Percentiles rank a stretch among this genome's conserved stretches.
Conservation (phyloP, 139 green algal species). For the Tetradesmus obliquus region DNA sequence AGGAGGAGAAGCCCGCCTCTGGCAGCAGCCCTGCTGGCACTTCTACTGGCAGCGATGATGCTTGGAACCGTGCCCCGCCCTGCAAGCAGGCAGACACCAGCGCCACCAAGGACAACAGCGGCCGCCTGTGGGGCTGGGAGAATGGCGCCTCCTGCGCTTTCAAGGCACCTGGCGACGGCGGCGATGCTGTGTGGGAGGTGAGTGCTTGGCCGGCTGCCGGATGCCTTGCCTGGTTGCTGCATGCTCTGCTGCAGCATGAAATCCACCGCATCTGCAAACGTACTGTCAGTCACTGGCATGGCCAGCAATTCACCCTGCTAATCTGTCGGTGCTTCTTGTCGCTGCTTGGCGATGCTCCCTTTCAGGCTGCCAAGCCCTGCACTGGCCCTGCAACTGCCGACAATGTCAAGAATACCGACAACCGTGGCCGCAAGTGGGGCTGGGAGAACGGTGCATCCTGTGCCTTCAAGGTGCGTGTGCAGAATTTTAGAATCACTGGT, state of each 20-base stretch:
- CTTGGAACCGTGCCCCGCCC: background rate
- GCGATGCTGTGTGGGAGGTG: background rate
- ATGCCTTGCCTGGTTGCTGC: too few relatives aligned
- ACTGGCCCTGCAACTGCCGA: background rate
- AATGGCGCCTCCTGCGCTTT: conserved; percentile 21
- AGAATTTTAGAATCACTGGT: too few relatives aligned
- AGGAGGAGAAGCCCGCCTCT: background rate
- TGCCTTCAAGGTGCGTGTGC: conserved; percentile 1
- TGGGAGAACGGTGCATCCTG: conserved; percentile 10
- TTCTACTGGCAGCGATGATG: background rate
- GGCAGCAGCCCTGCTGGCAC: too few relatives aligned
- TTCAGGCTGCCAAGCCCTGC: background rate
- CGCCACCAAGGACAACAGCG: background rate
- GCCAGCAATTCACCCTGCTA: background rate
- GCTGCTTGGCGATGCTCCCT: background rate
- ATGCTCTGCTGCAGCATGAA: too few relatives aligned
- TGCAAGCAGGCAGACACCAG: background rate
- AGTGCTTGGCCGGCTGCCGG: background rate
- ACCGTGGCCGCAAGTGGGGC: conserved; percentile 25
- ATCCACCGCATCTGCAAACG: too few relatives aligned
- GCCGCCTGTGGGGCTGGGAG: conserved; percentile 38
- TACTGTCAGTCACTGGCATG: too few relatives aligned
- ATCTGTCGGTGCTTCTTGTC: background rate
- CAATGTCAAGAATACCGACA: background rate
- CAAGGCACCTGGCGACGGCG: background rate